A percentile compares a stretch with the other conserved stretches of the same genome.
Evolutionary conservation across 768 basidiomycete genomes (phyloP).

Genomic region (Suillus placidus): DNA sequence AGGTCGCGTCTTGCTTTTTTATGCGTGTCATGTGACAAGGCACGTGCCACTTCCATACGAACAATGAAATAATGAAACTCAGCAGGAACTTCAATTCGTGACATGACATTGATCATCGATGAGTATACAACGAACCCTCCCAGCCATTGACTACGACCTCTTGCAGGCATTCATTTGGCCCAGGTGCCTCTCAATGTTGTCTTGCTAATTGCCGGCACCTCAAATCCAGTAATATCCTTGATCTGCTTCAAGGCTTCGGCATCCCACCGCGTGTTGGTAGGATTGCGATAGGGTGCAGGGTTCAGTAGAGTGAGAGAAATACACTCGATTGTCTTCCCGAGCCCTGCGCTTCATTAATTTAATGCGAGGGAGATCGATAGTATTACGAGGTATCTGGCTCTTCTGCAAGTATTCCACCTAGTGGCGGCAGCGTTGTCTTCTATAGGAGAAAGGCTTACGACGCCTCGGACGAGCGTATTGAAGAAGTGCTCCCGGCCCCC

Average conservation of each 20-base stretch:
- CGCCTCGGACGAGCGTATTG: conserved; percentile 66
- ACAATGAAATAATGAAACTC: too few relatives aligned
- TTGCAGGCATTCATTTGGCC: too few relatives aligned
- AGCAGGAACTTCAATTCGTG: too few relatives aligned
- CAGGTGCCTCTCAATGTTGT: too few relatives aligned
- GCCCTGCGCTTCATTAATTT: conserved; percentile 24
- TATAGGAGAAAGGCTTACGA: conserved; percentile 38
- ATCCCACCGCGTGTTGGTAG: conserved; percentile 62
- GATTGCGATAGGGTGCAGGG: conserved; percentile 49
- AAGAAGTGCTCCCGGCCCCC: conserved; percentile 54
- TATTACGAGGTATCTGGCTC: conserved; percentile 65
- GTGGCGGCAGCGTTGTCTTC: conserved; percentile 37
- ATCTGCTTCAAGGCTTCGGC: conserved; percentile 61
- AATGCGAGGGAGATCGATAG: conserved; percentile 12
- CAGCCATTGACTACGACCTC: too few relatives aligned
- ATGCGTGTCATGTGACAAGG: too few relatives aligned
- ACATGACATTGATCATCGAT: too few relatives aligned
- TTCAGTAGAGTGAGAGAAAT: conserved; percentile 80
- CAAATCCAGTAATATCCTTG: conserved; percentile 42
- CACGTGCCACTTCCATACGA: too few relatives aligned
- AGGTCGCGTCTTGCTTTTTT: too few relatives aligned
- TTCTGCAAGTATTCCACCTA: conserved; percentile 86
- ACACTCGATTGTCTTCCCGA: conserved; percentile 86
- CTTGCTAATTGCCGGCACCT: too few relatives aligned
- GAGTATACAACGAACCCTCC: too few relatives aligned